phyloP scores from a whole-genome alignment of 352 stramenopile genomes.

The Halophytophthora batemanensis region DNA sequence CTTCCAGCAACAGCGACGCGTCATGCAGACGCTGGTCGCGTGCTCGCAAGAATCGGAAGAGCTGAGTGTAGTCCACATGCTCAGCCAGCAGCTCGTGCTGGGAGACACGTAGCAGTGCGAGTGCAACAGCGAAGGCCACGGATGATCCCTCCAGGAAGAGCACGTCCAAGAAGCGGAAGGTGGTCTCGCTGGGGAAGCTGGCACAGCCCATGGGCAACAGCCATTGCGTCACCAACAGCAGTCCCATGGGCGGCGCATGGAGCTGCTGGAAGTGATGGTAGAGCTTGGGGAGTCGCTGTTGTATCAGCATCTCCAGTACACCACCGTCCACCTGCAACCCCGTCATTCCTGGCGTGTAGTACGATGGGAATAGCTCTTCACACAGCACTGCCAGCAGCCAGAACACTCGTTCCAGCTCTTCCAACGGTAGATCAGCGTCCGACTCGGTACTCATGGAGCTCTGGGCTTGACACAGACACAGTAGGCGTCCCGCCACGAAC shows the following conservation, averaged over 20 bases:
- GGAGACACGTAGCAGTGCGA: constrained; percentile 54
- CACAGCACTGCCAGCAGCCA: constrained; percentile 58
- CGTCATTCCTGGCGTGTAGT: constrained; percentile 65
- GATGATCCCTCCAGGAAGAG: constrained; percentile 50
- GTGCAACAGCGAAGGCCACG: constrained; percentile 52
- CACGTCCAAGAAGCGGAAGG: constrained; percentile 58
- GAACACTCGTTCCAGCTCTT: constrained; percentile 50
- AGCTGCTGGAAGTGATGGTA: constrained; percentile 56
- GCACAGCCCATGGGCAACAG: constrained; percentile 62
- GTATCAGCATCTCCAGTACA: constrained; percentile 53
- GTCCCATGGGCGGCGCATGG: constrained; percentile 45
- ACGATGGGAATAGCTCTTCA: constrained; percentile 54
- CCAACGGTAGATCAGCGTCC: background rate
- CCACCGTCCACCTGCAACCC: constrained; percentile 54
- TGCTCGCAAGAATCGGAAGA: constrained; percentile 60
- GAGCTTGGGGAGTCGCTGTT: constrained; percentile 46
- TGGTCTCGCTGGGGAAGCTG: constrained; percentile 62
- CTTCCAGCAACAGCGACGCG: constrained; percentile 50
- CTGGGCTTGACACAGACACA: constrained; percentile 51
- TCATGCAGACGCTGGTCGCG: constrained; percentile 63
- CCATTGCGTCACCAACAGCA: constrained; percentile 69
- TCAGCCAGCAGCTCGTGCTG: constrained; percentile 51
- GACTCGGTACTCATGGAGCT: background rate
- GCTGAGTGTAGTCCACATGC: constrained; percentile 61
- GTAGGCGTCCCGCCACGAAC: constrained; percentile 74